Evolutionary conservation across 805 yeast genomes (phyloP).

Genomic region (Maudiozyma bulderi): DNA sequence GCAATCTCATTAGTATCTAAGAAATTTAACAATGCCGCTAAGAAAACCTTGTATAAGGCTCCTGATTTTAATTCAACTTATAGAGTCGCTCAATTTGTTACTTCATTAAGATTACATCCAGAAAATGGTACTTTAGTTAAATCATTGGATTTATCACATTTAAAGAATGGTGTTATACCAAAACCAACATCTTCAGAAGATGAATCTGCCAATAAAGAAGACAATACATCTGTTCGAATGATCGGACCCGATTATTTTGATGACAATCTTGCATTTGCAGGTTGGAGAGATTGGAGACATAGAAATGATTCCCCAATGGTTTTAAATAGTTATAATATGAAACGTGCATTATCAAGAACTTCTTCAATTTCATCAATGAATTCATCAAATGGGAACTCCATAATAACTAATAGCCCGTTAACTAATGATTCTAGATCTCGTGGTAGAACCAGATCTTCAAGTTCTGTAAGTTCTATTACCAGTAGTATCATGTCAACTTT

Average conservation of each 20-base stretch:
- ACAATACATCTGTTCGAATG: not conserved
- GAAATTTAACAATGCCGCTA: slow-evolving; percentile 41
- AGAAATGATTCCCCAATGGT: slow-evolving; percentile 44
- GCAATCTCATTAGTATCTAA: slow-evolving; percentile 42
- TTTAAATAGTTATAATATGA: slow-evolving; percentile 24
- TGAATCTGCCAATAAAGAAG: not conserved
- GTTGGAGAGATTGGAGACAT: slow-evolving; percentile 90
- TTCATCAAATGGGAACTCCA: slow-evolving; percentile 4
- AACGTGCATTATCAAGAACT: slow-evolving; percentile 15
- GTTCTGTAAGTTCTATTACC: slow-evolving; percentile 23
- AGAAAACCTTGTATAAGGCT: slow-evolving; percentile 43
- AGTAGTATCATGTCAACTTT: slow-evolving; percentile 26
- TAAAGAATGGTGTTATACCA: slow-evolving; percentile 32
- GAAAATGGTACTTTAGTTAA: slow-evolving; percentile 49
- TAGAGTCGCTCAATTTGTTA: slow-evolving; percentile 70
- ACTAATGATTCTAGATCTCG: not conserved
- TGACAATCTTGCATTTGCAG: slow-evolving; percentile 42
- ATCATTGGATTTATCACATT: slow-evolving; percentile 46
- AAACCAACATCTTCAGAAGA: not conserved
- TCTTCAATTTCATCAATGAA: slow-evolving; percentile 15
- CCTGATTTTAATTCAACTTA: slow-evolving; percentile 62
- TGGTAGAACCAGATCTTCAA: slow-evolving; percentile 19
- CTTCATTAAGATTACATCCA: slow-evolving; percentile 49
- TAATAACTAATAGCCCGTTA: not conserved
- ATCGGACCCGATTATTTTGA: slow-evolving; percentile 6